Evolutionary conservation across 2,329 filamentous ascomycete genomes (phyloP), one percentile per base, ranked within the genome.

Genomic region (Cadophora sp.): DNA sequence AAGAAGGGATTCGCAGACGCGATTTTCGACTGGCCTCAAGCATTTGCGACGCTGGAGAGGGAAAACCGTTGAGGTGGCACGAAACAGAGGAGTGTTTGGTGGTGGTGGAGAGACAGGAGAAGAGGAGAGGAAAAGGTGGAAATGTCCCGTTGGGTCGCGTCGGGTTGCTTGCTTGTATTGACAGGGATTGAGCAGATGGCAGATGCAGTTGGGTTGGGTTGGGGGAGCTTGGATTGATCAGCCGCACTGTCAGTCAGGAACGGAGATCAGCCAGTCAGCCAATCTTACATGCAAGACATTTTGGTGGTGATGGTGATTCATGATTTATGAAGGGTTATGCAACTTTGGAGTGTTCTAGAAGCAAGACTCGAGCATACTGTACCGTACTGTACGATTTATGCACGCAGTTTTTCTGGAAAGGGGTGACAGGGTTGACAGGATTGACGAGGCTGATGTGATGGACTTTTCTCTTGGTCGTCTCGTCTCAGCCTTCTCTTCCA

Each of bases 1-100:
- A 66, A 65, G 66, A 67, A 67, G 56, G 64, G 45, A 69, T 70
- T 71, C 68, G 71, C 69, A 71, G 67, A 69, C 41, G 72, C 68
- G 71, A 72, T 45, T 30, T 45, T 24, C 33, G 36, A 45, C 39
- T 20, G 36, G 39, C 33, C 61, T 50, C 39, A 22, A 30, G 61
- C 61, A 63, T 63, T 63, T 55, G 61, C 36, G 36, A 30, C 56
- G 33, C 20, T 45, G 59, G 22, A 45, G n/a, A n/a, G 33, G 36
- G 7, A 30, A 30, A 41, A 24, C 18, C 22, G 22, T 51, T 45
- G 61, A 48, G 36, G 61, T 63, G 61, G 36, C 39, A 63, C 61
- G 61, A 63, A 63, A 63, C 61, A 36, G 61, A 50, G 47, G 43
- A 41, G 36, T 56, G 48, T 63, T 22, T 45, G 48, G 51, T 63